phyloP scores from a whole-genome alignment of 148 eudicot genomes.

The Spergularia bocconei region DNA sequence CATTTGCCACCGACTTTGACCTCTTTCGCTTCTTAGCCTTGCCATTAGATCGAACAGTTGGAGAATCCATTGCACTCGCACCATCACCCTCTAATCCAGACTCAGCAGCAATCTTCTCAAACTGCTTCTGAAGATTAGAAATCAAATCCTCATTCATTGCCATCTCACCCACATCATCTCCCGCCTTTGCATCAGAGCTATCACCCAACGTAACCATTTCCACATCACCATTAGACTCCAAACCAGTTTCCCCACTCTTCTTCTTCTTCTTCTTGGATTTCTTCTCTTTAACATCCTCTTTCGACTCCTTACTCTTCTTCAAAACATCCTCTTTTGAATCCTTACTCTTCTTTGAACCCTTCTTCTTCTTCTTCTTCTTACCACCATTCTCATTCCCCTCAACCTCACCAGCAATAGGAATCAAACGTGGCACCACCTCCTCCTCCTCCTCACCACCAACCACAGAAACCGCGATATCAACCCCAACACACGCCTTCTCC shows the following conservation, averaged over 20 bases:
- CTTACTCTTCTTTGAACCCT: constrained; percentile 11
- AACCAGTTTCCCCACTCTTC: constrained; percentile 22
- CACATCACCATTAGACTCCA: constrained; percentile 18
- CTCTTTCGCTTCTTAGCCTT: constrained; percentile 65
- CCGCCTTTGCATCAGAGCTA: constrained; percentile 19
- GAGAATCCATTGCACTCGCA: constrained; percentile 36
- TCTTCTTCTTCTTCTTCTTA: constrained; percentile 12
- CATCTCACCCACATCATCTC: constrained; percentile 25
- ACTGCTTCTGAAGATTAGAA: constrained; percentile 87
- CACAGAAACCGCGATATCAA: constrained; percentile 48
- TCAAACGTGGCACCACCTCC: constrained; percentile 51
- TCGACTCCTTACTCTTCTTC: constrained; percentile 25
- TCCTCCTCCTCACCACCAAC: constrained; percentile 35
- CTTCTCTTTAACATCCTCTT: constrained; percentile 29
- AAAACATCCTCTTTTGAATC: constrained; percentile 19
- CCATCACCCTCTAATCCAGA: constrained; percentile 54
- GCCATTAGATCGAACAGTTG: constrained; percentile 26
- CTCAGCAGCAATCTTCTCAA: constrained; percentile 88
- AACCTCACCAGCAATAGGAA: constrained; percentile 38
- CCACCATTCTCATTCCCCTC: constrained; percentile 9
- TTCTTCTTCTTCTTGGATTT: constrained; percentile 42
- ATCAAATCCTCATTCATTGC: constrained; percentile 46
- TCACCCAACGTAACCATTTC: constrained; percentile 29
- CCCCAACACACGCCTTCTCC: constrained; percentile 57
- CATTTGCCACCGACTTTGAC: constrained; percentile 25